Evolutionary conservation across 176 grass and related monocot species (phyloP).

Genomic region (Secale cereale): DNA sequence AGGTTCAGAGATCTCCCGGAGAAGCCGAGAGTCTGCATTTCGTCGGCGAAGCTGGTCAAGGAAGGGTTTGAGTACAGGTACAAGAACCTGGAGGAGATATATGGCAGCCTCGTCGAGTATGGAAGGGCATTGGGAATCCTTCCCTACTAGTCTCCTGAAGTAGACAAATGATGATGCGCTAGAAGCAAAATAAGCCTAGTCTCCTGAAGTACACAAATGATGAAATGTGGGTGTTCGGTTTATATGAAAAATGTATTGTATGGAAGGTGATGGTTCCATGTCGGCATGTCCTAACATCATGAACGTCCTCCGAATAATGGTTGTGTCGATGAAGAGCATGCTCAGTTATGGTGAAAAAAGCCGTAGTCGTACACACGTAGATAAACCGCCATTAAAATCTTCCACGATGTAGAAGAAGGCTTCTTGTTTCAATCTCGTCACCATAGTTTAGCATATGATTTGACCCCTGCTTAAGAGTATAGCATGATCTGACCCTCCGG

Average conservation of each 20-base stretch:
- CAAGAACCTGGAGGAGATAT: background rate
- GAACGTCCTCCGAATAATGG: no score
- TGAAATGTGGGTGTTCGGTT: background rate
- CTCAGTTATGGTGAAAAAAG: no score
- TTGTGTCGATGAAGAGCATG: no score
- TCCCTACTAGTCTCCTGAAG: background rate
- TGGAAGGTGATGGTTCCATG: no score
- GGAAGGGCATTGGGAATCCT: background rate
- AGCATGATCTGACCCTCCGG: no score
- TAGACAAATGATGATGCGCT: background rate
- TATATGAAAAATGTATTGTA: background rate
- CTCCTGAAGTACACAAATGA: background rate
- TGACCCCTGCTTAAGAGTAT: no score
- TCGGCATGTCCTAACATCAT: no score
- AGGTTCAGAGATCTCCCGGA: background rate
- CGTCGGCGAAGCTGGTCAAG: constrained; percentile 18
- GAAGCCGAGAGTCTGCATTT: background rate
- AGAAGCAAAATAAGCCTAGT: background rate
- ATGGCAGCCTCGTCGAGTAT: background rate
- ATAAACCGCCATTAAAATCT: no score
- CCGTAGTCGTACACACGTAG: no score
- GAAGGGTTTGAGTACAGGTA: background rate
- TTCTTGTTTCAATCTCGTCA: no score
- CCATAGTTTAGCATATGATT: no score
- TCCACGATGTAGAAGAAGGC: no score